Conservation (phyloP, 306 rosid species). For the Vachellia collinsii region DNA sequence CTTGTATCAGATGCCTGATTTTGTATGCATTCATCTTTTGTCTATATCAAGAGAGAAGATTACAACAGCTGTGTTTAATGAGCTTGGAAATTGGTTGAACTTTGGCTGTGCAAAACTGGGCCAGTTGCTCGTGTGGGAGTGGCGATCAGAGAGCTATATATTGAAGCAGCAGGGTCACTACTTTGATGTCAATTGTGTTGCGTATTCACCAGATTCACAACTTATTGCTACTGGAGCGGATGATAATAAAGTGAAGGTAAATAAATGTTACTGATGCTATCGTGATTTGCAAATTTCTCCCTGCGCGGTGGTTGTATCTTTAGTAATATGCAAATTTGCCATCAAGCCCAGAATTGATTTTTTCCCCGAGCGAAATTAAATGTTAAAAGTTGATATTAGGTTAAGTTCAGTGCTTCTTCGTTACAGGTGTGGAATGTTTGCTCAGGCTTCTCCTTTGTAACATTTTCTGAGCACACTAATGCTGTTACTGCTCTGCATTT, state of each 20-base stretch:
- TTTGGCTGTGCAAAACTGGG: conserved; percentile 94
- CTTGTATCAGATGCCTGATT: conserved; percentile 93
- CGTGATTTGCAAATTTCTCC: conserved; percentile 7
- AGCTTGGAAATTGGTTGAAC: conserved; percentile 88
- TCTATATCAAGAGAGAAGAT: conserved; percentile 87
- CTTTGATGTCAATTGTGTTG: conserved; percentile 86
- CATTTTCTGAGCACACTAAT: conserved; percentile 87
- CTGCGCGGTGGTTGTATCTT: neutral
- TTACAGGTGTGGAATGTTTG: conserved; percentile 86
- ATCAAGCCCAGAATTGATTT: neutral
- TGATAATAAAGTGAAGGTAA: conserved; percentile 98
- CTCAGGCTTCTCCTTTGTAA: conserved; percentile 87
- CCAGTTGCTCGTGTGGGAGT: conserved; percentile 95
- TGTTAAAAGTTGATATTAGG: neutral
- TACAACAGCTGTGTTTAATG: conserved; percentile 75
- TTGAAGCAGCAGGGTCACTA: conserved; percentile 99
- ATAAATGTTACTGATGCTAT: conserved; percentile 8
- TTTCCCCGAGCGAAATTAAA: neutral
- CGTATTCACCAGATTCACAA: conserved; percentile 86
- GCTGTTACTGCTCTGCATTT: conserved; percentile 94
- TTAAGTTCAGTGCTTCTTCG: conserved; percentile 37
- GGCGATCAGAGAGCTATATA: conserved; percentile 91
- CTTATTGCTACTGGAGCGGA: conserved; percentile 94
- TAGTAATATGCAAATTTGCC: conserved; percentile 1
- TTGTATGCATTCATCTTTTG: conserved; percentile 80